Base-by-base conservation (phyloP, 2,329 filamentous ascomycete species). In the Aspergillus pseudoviridinutans region DNA sequence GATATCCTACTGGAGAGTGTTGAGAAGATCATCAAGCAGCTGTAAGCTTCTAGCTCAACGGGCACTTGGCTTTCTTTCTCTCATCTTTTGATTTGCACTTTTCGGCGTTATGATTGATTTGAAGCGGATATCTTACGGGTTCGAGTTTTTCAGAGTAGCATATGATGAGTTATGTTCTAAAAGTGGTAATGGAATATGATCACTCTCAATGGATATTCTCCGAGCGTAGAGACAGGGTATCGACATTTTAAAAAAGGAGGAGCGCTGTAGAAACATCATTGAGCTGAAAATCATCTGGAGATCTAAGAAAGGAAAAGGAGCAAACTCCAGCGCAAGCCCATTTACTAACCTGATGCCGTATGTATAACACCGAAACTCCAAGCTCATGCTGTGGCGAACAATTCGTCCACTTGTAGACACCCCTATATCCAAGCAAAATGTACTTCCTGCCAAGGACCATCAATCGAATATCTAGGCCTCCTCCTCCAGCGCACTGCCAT, bases 1-100 rank as follows among this genome's bases (percentile, higher is more conserved):
- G 90, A 96, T 77, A 86, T 96, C 59, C 79, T 97, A 66, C 75
- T 96, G 51, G 91, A 90, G 66, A 83, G 82, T 25, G 71, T 95
- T 64, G 91, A 95, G 80, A 91, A 89, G 80, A 80, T 92, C 64
- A 82, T 86, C 64, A 84, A 79, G 71, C 66, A 68, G 51, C 64
- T 75, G 51, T 78, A 70, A 60, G 49, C 38, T 51, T 44, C 53
- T 47, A 50, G 10, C 25, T 49, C 32, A 38, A 38, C 32, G 5
- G 50, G 29, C 29, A 46, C 35, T 51, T 53, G 51, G 24, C 27
- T 57, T 62, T 29, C 14, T 53, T 38, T 28, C 22, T n/a, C n/a
- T n/a, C n/a, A 28, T 58, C 50, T 52, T 58, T 57, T 55, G 22
- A 27, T 42, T 53, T 49, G 46, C 49, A 60, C 50, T 49, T 35